Conservation (phyloP, 106 monocot species). For the Allium sativum region DNA sequence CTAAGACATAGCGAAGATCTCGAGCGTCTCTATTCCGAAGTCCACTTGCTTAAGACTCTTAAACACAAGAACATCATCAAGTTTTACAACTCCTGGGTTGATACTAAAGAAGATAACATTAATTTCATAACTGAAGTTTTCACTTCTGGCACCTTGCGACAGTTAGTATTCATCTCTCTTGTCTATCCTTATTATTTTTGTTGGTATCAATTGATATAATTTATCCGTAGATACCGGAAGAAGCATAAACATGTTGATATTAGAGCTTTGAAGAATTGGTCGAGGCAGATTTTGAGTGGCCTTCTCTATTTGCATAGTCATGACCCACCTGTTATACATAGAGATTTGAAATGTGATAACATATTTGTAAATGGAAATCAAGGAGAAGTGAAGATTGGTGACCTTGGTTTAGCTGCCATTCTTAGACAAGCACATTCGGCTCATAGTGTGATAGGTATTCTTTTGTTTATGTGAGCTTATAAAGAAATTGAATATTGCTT, state of each 20-base stretch:
- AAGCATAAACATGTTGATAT: slow-evolving; percentile 53
- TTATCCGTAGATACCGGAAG: slow-evolving; percentile 29
- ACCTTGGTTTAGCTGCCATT: slow-evolving; percentile 65
- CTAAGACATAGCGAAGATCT: slow-evolving; percentile 27
- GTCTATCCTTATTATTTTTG: background rate
- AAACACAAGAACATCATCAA: slow-evolving; percentile 74
- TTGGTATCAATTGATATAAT: background rate
- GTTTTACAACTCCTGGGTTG: slow-evolving; percentile 57
- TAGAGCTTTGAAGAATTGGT: slow-evolving; percentile 65
- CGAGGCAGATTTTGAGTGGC: slow-evolving; percentile 50
- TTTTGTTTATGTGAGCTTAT: background rate
- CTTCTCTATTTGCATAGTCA: slow-evolving; percentile 63
- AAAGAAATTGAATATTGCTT: background rate
- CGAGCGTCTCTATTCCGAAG: slow-evolving; percentile 52
- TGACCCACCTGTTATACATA: slow-evolving; percentile 59
- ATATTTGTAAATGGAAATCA: slow-evolving; percentile 72
- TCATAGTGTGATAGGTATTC: slow-evolving; percentile 43
- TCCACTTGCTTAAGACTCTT: slow-evolving; percentile 59
- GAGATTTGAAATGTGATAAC: slow-evolving; percentile 72
- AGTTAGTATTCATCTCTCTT: slow-evolving; percentile 22
- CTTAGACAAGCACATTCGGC: slow-evolving; percentile 39
- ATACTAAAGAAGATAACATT: slow-evolving; percentile 27
- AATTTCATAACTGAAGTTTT: slow-evolving; percentile 77
- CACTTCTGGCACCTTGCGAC: slow-evolving; percentile 63
- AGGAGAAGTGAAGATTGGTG: slow-evolving; percentile 76